A percentile compares a stretch with the other conserved stretches of the same genome.
Evolutionary conservation across 371 early-diverging fungal species (phyloP).

Genomic region (Chytridium lagenaria): DNA sequence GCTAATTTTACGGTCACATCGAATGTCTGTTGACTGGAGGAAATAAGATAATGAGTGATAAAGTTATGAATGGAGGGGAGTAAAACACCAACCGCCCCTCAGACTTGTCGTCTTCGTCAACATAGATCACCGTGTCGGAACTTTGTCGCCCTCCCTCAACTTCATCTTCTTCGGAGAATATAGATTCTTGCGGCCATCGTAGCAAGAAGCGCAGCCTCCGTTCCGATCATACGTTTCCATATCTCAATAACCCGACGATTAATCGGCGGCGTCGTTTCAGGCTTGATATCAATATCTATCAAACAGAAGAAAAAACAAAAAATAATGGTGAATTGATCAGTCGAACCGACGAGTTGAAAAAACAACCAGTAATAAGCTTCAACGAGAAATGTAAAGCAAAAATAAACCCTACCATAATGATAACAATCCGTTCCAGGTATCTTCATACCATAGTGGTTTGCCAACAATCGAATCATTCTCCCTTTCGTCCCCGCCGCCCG

Average conservation of each 20-base stretch:
- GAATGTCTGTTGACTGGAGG: slow-evolving; percentile 21
- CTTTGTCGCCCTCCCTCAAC: neutral
- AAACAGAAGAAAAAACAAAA: no score
- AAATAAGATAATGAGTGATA: no score
- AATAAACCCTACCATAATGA: slow-evolving; percentile 24
- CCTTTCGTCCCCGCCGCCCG: slow-evolving; percentile 37
- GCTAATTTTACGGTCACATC: slow-evolving; percentile 24
- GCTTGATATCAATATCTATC: slow-evolving; percentile 34
- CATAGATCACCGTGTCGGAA: slow-evolving; percentile 1
- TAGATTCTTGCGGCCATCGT: slow-evolving; percentile 44
- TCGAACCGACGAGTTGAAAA: no score
- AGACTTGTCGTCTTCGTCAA: slow-evolving; percentile 20
- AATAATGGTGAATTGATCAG: no score
- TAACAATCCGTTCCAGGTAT: slow-evolving; percentile 35
- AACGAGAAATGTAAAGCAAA: neutral
- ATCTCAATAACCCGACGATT: slow-evolving; percentile 37
- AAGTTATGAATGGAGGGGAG: no score
- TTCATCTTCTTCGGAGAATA: slow-evolving; percentile 29
- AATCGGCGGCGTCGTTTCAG: slow-evolving; percentile 30
- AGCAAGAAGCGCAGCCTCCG: slow-evolving; percentile 28
- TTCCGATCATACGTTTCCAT: slow-evolving; percentile 30
- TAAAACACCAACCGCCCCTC: slow-evolving; percentile 8
- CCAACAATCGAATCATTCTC: slow-evolving; percentile 29
- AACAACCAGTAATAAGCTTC: no score
- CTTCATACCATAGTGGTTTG: slow-evolving; percentile 33